Base-by-base conservation (phyloP, 805 yeast genomes). In the Candida coquimbonensis region DNA sequence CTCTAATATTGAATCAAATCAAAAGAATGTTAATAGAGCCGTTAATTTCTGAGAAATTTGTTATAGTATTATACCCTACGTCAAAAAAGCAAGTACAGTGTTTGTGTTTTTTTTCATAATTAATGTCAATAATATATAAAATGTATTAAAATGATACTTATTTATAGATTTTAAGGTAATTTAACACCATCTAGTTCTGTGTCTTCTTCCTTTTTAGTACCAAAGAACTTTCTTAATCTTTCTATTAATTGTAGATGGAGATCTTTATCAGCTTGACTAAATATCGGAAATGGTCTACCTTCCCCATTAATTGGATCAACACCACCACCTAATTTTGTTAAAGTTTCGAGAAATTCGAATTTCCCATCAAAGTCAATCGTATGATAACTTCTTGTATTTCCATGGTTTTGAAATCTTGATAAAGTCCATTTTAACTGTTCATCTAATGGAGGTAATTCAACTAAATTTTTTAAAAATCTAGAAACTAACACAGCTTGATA, bases 401-500 rank as follows among this genome's bases (percentile, higher is more conserved):
- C 71, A 33, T 60, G 56, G 8, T 26, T 45, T 17, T 44, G 45
- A 26, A 58, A 49, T 41, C 70, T 49, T n/a, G 52, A 46, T 14
- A 45, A 42, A 25, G 52, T 52, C 72, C 72, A 67, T 36, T 51
- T 43, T 8, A 52, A 42, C 44, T 66, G 70, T 19, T 60, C 63
- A 39, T 59, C 47, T 3, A 41, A 29, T 2, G 57, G 36, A 7
- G 73, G 73, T 14, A 68, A 47, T 13, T 46, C 43, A 5, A 63
- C 51, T 40, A 62, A 54, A 3, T 65, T 67, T 0, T 63, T 50
- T 17, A 60, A 54, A 29, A 58, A 59, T 39, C 70, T 50, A 2
- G 70, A 56, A 0, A 64, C 65, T 13, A 64, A 45, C 1, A 66
- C 63, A 1, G 72, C 68, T 50, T 70, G 75, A 53, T 61, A 69